Evolutionary conservation across 2,329 filamentous ascomycete genomes (phyloP).

Genomic region (Alternaria sp.): DNA sequence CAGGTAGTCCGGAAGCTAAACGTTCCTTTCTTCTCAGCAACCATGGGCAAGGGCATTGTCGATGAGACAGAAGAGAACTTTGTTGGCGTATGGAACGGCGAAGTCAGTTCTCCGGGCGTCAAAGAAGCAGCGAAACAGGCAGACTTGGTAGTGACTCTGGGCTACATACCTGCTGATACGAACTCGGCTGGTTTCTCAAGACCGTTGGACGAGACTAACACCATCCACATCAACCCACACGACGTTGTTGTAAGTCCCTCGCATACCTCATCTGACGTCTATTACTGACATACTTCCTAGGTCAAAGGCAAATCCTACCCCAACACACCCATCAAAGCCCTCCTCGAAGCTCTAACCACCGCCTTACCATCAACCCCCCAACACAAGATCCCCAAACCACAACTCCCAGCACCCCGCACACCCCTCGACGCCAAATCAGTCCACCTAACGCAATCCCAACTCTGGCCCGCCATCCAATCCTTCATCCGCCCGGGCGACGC

Average conservation of each 20-base stretch:
- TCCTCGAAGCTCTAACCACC: slow-evolving; percentile 39
- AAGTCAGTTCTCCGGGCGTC: slow-evolving; percentile 46
- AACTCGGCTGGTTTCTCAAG: slow-evolving; percentile 53
- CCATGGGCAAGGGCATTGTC: slow-evolving; percentile 53
- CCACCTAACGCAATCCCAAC: slow-evolving; percentile 52
- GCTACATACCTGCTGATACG: slow-evolving; percentile 51
- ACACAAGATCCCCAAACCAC: slow-evolving; percentile 32
- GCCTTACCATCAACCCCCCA: slow-evolving; percentile 29
- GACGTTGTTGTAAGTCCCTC: slow-evolving; percentile 39
- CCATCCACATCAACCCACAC: slow-evolving; percentile 47
- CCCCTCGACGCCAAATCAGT: slow-evolving; percentile 43
- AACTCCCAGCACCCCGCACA: slow-evolving; percentile 32
- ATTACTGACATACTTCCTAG: slow-evolving; percentile 10
- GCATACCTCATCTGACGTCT: neutral
- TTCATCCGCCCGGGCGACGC: slow-evolving; percentile 49
- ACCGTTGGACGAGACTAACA: slow-evolving; percentile 34
- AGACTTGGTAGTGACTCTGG: slow-evolving; percentile 49
- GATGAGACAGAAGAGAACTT: slow-evolving; percentile 51
- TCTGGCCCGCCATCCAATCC: slow-evolving; percentile 51
- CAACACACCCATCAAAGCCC: slow-evolving; percentile 46
- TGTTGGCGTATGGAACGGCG: slow-evolving; percentile 52
- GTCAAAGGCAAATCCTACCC: slow-evolving; percentile 41
- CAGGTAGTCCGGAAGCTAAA: slow-evolving; percentile 43
- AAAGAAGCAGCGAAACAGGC: slow-evolving; percentile 42
- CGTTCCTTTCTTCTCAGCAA: slow-evolving; percentile 48